Evolutionary conservation across 2,329 filamentous ascomycete species (phyloP).

Genomic region (Fusarium lyarnte): DNA sequence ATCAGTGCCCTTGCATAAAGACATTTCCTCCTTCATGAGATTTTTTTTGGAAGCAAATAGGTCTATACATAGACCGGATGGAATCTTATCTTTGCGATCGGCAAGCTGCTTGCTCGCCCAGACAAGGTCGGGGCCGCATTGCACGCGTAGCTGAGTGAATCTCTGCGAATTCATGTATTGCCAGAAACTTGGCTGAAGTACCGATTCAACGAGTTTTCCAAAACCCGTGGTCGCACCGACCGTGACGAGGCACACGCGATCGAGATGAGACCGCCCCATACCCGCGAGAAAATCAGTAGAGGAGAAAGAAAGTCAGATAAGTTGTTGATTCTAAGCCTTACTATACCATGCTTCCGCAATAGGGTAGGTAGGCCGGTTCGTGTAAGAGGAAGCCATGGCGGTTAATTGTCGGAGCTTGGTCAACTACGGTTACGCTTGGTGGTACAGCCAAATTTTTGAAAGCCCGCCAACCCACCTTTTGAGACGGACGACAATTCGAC

Average conservation of each 20-base stretch:
- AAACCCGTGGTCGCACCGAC: slow-evolving; percentile 94
- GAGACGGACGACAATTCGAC: slow-evolving; percentile 33
- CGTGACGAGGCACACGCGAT: slow-evolving; percentile 78
- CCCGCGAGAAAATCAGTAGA: slow-evolving; percentile 5
- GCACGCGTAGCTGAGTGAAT: slow-evolving; percentile 79
- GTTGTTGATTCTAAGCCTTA: not conserved
- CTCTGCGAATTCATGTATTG: slow-evolving; percentile 63
- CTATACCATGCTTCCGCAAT: not conserved
- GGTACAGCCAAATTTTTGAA: slow-evolving; percentile 48
- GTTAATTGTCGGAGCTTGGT: slow-evolving; percentile 41
- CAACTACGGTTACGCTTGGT: slow-evolving; percentile 13
- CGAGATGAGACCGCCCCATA: not conserved
- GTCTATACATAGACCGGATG: slow-evolving; percentile 39
- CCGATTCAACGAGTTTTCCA: slow-evolving; percentile 71
- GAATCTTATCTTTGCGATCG: slow-evolving; percentile 37
- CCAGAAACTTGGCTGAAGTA: slow-evolving; percentile 72
- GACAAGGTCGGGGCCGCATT: slow-evolving; percentile 77
- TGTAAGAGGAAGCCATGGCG: slow-evolving; percentile 23
- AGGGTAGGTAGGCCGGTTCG: slow-evolving; percentile 9
- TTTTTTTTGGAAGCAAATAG: slow-evolving; percentile 49
- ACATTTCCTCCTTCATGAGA: slow-evolving; percentile 60
- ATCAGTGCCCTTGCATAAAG: slow-evolving; percentile 58
- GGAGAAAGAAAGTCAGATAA: not conserved
- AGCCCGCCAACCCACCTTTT: slow-evolving; percentile 31
- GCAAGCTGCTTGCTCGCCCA: slow-evolving; percentile 45